Evolutionary conservation across 2,329 filamentous ascomycete genomes (phyloP), one percentile per base, ranked within the genome.

Genomic region (Plectosphaerella plurivora): DNA sequence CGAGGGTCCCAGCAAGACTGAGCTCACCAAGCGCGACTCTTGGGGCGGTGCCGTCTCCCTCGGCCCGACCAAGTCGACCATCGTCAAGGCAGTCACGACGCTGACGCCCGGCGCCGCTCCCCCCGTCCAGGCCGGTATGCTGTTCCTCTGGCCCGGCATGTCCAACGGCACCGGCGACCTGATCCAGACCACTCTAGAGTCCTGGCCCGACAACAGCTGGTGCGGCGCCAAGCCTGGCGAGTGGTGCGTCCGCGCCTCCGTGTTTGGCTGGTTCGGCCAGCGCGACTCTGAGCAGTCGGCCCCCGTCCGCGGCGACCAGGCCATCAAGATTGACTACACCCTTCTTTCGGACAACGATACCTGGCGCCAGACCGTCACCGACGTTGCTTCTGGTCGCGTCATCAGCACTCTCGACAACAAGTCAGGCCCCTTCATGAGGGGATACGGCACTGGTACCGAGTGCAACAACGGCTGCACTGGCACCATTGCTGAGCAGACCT

Each of bases 91-190:
- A 5, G 66, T 69, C 14, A 73, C 72, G 8, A 72, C 66, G 6
- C 53, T 73, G n/a, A 67, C 70, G 36, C 71, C 71, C 1, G 71
- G 71, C 20, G 54, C 59, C 2, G 68, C 70, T 0, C 72, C 71
- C 7, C 44, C 63, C 0, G 65, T 63, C 0, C 71, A 73, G 48
- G 66, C 63, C 25, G 71, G 71, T 4, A 61, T 61, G 33, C 63
- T 74, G 1, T 73, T 71, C 59, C 63, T 74, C 36, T 74, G 69
- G 70, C 73, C 71, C 7, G 72, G 72, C 5, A 74, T 74, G 68
- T 71, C 67, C 50, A 75, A 73, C 55, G 70, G 72, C 39, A 75
- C 72, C 3, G 70, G 71, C 1, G 67, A 74, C 48, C 60, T 74
- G 15, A 59, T 74, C 45, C 71, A 74, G 53, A 69, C 70, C 0